A percentile compares a stretch with the other conserved stretches of the same genome.
Conservation (phyloP, 1,284 basidiomycete species). For the Tremellales sp. region DNA sequence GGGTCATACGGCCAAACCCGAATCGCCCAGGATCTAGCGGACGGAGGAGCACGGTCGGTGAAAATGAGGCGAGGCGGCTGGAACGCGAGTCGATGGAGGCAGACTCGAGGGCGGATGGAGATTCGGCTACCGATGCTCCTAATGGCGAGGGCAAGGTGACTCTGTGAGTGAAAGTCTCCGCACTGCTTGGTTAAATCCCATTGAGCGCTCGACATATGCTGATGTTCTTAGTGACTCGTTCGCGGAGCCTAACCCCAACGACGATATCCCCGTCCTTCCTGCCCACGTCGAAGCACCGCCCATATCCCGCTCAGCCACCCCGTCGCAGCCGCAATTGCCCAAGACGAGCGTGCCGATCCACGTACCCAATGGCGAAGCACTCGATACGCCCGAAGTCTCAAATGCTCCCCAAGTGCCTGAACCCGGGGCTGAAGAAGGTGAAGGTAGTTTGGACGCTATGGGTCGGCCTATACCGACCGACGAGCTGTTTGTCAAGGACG, state of each 20-base stretch:
- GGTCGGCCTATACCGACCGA: constrained; percentile 49
- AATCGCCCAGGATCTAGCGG: constrained; percentile 7
- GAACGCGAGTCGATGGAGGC: constrained; percentile 6
- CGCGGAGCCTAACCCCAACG: constrained; percentile 47
- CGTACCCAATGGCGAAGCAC: constrained; percentile 40
- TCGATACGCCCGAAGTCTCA: constrained; percentile 24
- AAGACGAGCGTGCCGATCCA: constrained; percentile 32
- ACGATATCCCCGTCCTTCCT: constrained; percentile 38
- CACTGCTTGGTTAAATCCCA: too few relatives aligned
- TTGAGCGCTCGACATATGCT: not conserved
- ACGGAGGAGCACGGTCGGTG: constrained; percentile 22
- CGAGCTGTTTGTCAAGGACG: constrained; percentile 90
- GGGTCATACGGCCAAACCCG: constrained; percentile 49
- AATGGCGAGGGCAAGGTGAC: constrained; percentile 22
- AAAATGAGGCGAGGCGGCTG: constrained; percentile 33
- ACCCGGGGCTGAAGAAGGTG: constrained; percentile 17
- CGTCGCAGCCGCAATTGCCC: constrained; percentile 20
- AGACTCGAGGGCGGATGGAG: constrained; percentile 4
- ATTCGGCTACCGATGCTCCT: constrained; percentile 1
- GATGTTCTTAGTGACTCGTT: constrained; percentile 34
- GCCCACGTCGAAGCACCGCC: constrained; percentile 19
- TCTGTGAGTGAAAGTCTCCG: constrained; percentile 24
- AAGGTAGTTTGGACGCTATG: constrained; percentile 28
- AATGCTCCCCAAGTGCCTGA: not conserved
- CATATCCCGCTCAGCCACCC: too few relatives aligned